phyloP scores from a whole-genome alignment of 225 moss, liverwort and hornwort species.

The Ulota crispa region DNA sequence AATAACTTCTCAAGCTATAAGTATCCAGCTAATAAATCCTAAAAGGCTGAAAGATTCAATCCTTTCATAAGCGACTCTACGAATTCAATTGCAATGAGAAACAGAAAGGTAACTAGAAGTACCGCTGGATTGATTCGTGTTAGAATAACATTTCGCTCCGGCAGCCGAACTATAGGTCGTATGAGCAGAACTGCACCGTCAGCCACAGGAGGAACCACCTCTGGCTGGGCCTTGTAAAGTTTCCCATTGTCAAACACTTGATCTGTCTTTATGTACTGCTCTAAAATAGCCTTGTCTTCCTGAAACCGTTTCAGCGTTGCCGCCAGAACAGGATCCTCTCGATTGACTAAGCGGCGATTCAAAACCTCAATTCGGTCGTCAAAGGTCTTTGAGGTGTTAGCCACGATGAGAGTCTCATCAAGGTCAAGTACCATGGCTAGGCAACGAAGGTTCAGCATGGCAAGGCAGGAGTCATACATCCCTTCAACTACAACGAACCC shows the following conservation, averaged over 20 bases:
- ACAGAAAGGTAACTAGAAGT: constrained; percentile 20
- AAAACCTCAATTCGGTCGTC: constrained; percentile 92
- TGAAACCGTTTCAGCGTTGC: constrained; percentile 86
- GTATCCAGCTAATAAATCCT: neutral
- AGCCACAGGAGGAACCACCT: constrained; percentile 82
- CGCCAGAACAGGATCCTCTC: constrained; percentile 64
- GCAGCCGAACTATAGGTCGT: constrained; percentile 88
- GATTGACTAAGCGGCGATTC: constrained; percentile 61
- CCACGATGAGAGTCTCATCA: constrained; percentile 96
- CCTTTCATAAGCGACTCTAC: neutral
- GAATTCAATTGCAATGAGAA: constrained; percentile 12
- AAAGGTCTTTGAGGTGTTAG: constrained; percentile 92
- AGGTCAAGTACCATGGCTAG: constrained; percentile 98
- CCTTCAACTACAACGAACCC: constrained; percentile 76
- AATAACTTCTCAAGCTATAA: neutral
- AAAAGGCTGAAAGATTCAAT: neutral
- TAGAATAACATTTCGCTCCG: constrained; percentile 88
- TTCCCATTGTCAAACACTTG: constrained; percentile 89
- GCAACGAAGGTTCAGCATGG: constrained; percentile 95
- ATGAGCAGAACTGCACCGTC: constrained; percentile 84
- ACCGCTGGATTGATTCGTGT: constrained; percentile 92
- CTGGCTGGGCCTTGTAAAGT: constrained; percentile 84
- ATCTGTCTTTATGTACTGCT: constrained; percentile 95
- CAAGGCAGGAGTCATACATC: constrained; percentile 90
- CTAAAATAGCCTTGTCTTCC: constrained; percentile 88